Evolutionary conservation across 2,329 filamentous ascomycete species (phyloP).

Genomic region (Microcyclosporella mali): DNA sequence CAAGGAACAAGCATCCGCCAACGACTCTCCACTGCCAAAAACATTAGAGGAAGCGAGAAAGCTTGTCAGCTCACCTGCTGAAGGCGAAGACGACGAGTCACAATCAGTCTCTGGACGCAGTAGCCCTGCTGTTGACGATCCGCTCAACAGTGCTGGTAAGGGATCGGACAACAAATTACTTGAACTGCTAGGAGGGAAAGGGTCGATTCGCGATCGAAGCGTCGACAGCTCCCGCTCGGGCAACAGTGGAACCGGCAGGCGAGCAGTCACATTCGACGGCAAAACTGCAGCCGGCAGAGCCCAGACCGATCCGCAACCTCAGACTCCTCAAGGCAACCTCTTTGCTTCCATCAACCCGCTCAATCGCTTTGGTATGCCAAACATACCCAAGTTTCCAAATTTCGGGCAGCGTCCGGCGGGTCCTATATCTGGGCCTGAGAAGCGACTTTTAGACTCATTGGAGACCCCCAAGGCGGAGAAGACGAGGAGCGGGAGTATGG

Average conservation of each 20-base stretch:
- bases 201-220: slow-evolving; percentile 60
- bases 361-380: slow-evolving; percentile 32
- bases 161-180: slow-evolving; percentile 55
- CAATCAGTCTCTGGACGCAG: slow-evolving; percentile 35
- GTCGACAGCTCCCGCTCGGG: slow-evolving; percentile 65
- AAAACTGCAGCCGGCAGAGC: slow-evolving; percentile 16
- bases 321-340: slow-evolving; percentile 17
- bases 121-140: slow-evolving; percentile 27
- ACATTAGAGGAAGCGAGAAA: slow-evolving; percentile 90
- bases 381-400: slow-evolving; percentile 31
- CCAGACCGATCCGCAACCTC: slow-evolving; percentile 9
- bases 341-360: slow-evolving; percentile 30
- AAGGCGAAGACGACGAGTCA: slow-evolving; percentile 21
- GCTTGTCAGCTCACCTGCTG: slow-evolving; percentile 64
- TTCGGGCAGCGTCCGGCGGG: slow-evolving; percentile 18
- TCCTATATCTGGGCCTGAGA: slow-evolving; percentile 18
- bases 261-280: slow-evolving; percentile 23
- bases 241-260: slow-evolving; percentile 45
- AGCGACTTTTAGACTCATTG: slow-evolving; percentile 25
- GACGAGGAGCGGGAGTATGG: slow-evolving; percentile 25
- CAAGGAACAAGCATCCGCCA: slow-evolving; percentile 58
- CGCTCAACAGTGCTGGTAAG: slow-evolving; percentile 17
- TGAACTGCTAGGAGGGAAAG: slow-evolving; percentile 63
- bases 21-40: slow-evolving; percentile 59
- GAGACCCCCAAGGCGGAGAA: slow-evolving; percentile 19